Percentiles rank a stretch among this genome's conserved stretches.
These are phyloP conservation scores for Penicillium sp. DNA, from an alignment of 2,329 filamentous ascomycete species.

Conservation along the genomic window DNA sequence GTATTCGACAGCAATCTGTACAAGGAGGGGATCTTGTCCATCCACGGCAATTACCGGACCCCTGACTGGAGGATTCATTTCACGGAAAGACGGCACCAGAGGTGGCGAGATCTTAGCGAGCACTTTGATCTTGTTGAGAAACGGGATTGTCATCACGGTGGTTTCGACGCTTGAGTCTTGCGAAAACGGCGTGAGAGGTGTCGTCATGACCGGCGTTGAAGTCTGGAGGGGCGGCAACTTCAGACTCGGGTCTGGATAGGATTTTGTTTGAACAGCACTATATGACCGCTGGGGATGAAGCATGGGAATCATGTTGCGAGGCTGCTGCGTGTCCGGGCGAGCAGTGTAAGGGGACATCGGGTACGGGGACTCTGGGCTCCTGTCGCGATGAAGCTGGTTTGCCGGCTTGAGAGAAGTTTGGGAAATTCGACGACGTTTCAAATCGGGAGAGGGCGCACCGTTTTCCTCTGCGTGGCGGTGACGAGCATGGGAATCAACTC, in stretches of 20 bases:
- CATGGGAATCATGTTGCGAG: conserved; percentile 47
- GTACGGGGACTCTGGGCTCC: conserved; percentile 42
- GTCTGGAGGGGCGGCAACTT: conserved; percentile 56
- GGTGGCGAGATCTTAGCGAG: conserved; percentile 73
- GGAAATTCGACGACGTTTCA: conserved; percentile 61
- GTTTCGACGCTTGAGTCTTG: conserved; percentile 57
- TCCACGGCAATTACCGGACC: conserved; percentile 82
- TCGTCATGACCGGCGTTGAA: conserved; percentile 23
- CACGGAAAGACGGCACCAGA: conserved; percentile 43
- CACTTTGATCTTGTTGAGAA: conserved; percentile 71
- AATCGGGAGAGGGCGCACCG: conserved; percentile 52
- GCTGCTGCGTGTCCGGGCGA: conserved; percentile 34
- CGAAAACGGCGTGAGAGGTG: conserved; percentile 29
- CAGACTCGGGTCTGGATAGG: conserved; percentile 49
- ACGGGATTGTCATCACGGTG: conserved; percentile 72
- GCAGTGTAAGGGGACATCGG: conserved; percentile 47
- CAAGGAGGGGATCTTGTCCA: conserved; percentile 64
- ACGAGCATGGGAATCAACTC: conserved; percentile 18
- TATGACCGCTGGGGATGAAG: conserved; percentile 55
- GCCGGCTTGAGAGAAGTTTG: conserved; percentile 39
- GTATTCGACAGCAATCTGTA: conserved; percentile 63
- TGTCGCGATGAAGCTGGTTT: conserved; percentile 35
- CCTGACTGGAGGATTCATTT: conserved; percentile 47
- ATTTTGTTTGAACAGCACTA: conserved; percentile 25
- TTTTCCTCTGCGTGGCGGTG: conserved; percentile 31